Conservation (phyloP, 2,329 filamentous ascomycete genomes). For the Plectosphaerella sp. region DNA sequence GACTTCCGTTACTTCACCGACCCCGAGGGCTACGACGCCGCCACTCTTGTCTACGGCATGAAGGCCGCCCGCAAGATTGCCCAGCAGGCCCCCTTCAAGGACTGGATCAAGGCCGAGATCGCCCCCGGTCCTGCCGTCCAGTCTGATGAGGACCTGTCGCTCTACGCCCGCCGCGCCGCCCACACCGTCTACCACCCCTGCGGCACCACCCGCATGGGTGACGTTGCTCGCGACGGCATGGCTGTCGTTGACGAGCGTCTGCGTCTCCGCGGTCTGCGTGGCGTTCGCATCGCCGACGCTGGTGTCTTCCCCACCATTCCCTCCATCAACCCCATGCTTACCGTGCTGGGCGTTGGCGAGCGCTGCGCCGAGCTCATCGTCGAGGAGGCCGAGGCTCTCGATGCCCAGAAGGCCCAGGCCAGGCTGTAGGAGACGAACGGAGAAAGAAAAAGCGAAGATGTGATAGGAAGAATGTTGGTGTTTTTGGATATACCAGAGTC, state of each 20-base stretch:
- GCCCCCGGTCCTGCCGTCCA: constrained; percentile 70
- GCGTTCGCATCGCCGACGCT: constrained; percentile 76
- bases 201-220: constrained; percentile 88
- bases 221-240: constrained; percentile 60
- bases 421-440: too few species aligned
- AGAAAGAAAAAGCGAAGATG: not conserved
- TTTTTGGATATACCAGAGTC: too few species aligned
- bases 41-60: constrained; percentile 73
- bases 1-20: constrained; percentile 91
- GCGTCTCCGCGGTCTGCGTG: constrained; percentile 67
- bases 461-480: too few species aligned
- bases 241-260: constrained; percentile 78
- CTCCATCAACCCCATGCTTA: constrained; percentile 87
- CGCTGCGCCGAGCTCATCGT: constrained; percentile 79
- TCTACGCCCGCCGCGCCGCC: constrained; percentile 76
- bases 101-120: constrained; percentile 79
- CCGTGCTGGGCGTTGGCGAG: constrained; percentile 79
- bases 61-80: constrained; percentile 74
- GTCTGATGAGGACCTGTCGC: constrained; percentile 73
- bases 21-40: constrained; percentile 78
- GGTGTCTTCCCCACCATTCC: constrained; percentile 87
- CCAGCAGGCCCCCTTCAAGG: constrained; percentile 69
- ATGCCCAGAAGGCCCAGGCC: constrained; percentile 3
- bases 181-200: constrained; percentile 91
- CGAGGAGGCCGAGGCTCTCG: constrained; percentile 44